A percentile compares a stretch with the other conserved stretches of the same genome.
These are phyloP conservation scores for Aspergillus ochraceoroseus DNA, from an alignment of 2,329 filamentous ascomycete species.

Conservation along the genomic window DNA sequence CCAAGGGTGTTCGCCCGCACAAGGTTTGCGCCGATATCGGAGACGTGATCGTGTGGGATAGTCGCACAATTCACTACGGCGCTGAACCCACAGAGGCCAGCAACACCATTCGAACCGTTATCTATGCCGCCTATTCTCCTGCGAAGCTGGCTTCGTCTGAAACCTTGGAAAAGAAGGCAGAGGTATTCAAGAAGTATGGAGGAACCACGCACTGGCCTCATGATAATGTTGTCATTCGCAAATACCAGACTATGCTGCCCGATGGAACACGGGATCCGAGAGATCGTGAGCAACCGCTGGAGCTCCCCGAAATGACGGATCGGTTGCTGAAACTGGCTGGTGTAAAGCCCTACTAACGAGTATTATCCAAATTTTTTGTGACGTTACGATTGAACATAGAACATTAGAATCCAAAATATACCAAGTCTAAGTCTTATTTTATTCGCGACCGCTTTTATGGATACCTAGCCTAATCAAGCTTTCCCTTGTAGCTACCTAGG, in stretches of 20 bases:
- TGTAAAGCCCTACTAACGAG: too few relatives aligned
- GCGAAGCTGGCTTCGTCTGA: conserved; percentile 7
- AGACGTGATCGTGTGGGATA: conserved; percentile 4
- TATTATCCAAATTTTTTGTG: too few relatives aligned
- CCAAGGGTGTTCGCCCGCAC: neutral
- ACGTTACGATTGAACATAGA: too few relatives aligned
- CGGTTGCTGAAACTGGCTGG: too few relatives aligned
- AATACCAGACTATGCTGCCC: conserved; percentile 13
- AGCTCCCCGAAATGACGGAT: conserved; percentile 14
- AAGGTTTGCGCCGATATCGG: neutral
- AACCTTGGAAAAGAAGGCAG: conserved; percentile 11
- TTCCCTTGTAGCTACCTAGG: too few relatives aligned
- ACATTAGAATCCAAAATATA: too few relatives aligned
- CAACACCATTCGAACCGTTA: conserved; percentile 17
- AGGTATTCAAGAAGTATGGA: conserved; percentile 14
- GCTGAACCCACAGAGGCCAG: too few relatives aligned
- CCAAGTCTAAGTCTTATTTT: too few relatives aligned
- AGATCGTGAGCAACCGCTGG: conserved; percentile 16
- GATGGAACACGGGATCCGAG: conserved; percentile 16
- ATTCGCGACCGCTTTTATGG: too few relatives aligned
- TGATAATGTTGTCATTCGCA: conserved; percentile 17
- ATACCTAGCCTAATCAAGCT: too few relatives aligned
- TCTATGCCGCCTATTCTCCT: conserved; percentile 18
- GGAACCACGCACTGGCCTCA: conserved; percentile 22
- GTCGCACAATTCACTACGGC: conserved; percentile 3